Conservation (phyloP, 441 rosid genomes). For the Flueggea neowawraea region DNA sequence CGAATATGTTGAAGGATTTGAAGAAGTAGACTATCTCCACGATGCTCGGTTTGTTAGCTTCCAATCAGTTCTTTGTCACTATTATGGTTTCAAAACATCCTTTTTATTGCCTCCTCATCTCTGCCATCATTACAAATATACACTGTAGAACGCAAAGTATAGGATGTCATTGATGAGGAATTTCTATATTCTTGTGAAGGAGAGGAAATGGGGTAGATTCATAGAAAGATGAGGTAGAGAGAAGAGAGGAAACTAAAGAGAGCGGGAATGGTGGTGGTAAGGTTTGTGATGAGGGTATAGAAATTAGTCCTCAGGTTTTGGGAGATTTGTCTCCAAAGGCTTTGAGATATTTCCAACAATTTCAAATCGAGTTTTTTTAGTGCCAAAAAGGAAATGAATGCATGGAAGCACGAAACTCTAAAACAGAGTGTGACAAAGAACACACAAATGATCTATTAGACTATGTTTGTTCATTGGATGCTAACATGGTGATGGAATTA, state of each 20-base stretch:
- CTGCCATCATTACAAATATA: conserved; percentile 79
- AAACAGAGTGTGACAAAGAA: conserved; percentile 43
- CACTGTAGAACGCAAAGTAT: conserved; percentile 85
- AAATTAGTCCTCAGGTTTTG: conserved; percentile 43
- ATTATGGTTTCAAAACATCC: conserved; percentile 50
- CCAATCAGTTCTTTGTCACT: conserved; percentile 60
- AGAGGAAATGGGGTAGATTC: conserved; percentile 15
- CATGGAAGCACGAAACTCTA: conserved; percentile 44
- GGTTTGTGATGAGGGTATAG: conserved; percentile 31
- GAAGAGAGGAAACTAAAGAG: conserved; percentile 19
- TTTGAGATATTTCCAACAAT: no score
- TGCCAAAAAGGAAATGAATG: conserved; percentile 54
- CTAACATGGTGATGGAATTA: conserved; percentile 63
- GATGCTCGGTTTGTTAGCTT: conserved; percentile 82
- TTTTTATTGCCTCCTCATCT: conserved; percentile 53
- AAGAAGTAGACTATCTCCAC: conserved; percentile 75
- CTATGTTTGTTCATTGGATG: conserved; percentile 67
- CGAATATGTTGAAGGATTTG: conserved; percentile 62
- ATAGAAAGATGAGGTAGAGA: conserved; percentile 18
- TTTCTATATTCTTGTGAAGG: conserved; percentile 36
- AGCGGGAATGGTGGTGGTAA: conserved; percentile 17
- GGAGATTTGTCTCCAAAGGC: conserved; percentile 54
- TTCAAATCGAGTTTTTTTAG: conserved; percentile 48
- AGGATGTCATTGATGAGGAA: conserved; percentile 61
- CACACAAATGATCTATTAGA: conserved; percentile 59